A percentile compares a stretch with the other conserved stretches of the same genome.
Evolutionary conservation across 2,329 filamentous ascomycete species (phyloP).

Genomic region (Fusarium falciforme): DNA sequence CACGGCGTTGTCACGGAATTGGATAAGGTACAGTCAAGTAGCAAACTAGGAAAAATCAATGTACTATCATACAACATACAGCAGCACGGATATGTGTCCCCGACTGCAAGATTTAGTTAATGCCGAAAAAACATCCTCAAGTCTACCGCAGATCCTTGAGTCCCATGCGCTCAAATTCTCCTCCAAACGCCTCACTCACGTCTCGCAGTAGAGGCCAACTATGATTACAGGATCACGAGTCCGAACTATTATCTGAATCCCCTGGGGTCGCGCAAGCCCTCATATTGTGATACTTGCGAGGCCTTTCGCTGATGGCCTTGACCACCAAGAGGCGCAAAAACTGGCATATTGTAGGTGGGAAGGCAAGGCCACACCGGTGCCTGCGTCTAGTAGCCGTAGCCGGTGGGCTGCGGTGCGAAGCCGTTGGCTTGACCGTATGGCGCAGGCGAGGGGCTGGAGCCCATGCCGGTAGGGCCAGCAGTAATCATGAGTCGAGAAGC

Average conservation of each 20-base stretch:
- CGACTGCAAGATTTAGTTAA: conserved; percentile 36
- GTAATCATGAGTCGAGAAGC: conserved; percentile 94
- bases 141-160: conserved; percentile 41
- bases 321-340: conserved; percentile 13
- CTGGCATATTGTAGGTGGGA: conserved; percentile 24
- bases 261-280: conserved; percentile 4
- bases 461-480: conserved; percentile 75
- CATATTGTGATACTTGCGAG: conserved; percentile 8
- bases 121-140: conserved; percentile 42
- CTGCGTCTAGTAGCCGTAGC: conserved; percentile 70
- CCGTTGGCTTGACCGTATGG: conserved; percentile 85
- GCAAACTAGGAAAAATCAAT: conserved; percentile 41
- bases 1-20: conserved; percentile 24
- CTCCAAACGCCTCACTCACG: conserved; percentile 28
- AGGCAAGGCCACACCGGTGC: conserved; percentile 44
- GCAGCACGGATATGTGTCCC: conserved; percentile 23
- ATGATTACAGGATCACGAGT: conserved; percentile 46
- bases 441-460: conserved; percentile 65
- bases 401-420: conserved; percentile 88
- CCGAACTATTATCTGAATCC: conserved; percentile 41
- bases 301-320: conserved; percentile 11
- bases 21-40: background rate
- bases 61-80: conserved; percentile 50
- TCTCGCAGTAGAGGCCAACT: conserved; percentile 40
- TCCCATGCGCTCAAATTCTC: conserved; percentile 38